A percentile compares a stretch with the other conserved stretches of the same genome.
These are phyloP conservation scores for Coemansia sp. DNA, from an alignment of 371 early-diverging fungal genomes.

Conservation along the genomic window DNA sequence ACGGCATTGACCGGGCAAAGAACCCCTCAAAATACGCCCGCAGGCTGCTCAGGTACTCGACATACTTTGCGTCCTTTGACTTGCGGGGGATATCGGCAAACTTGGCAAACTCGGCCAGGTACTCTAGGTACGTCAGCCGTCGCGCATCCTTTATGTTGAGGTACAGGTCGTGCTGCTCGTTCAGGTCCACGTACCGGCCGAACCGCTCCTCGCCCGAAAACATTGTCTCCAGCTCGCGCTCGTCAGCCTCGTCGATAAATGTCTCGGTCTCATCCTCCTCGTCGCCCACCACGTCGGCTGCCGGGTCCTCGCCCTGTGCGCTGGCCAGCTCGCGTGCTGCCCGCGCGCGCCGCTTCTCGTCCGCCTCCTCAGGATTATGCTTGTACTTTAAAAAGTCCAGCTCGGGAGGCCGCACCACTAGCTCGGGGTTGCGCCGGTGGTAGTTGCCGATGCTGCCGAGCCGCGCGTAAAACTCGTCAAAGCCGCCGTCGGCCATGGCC, in stretches of 20 bases:
- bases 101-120: constrained; percentile 68
- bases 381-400: constrained; percentile 66
- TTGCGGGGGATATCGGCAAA: constrained; percentile 64
- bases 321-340: constrained; percentile 3
- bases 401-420: constrained; percentile 76
- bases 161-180: constrained; percentile 71
- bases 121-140: constrained; percentile 76
- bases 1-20: constrained; percentile 74
- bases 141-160: constrained; percentile 78
- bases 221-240: constrained; percentile 70
- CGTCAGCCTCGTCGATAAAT: constrained; percentile 26
- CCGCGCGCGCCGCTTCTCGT: constrained; percentile 54
- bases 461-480: constrained; percentile 85
- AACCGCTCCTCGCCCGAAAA: constrained; percentile 91
- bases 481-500: constrained; percentile 66
- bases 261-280: constrained; percentile 10
- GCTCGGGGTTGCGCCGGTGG: constrained; percentile 81
- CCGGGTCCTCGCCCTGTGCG: not conserved
- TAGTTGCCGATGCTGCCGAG: constrained; percentile 80
- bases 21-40: constrained; percentile 72
- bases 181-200: constrained; percentile 87
- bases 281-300: not conserved
- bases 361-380: constrained; percentile 58
- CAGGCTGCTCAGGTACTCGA: constrained; percentile 68
- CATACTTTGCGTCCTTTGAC: constrained; percentile 55